These are phyloP conservation scores for Wickerhamomyces ciferrii DNA, from an alignment of 805 yeast species.

Conservation along the genomic window DNA sequence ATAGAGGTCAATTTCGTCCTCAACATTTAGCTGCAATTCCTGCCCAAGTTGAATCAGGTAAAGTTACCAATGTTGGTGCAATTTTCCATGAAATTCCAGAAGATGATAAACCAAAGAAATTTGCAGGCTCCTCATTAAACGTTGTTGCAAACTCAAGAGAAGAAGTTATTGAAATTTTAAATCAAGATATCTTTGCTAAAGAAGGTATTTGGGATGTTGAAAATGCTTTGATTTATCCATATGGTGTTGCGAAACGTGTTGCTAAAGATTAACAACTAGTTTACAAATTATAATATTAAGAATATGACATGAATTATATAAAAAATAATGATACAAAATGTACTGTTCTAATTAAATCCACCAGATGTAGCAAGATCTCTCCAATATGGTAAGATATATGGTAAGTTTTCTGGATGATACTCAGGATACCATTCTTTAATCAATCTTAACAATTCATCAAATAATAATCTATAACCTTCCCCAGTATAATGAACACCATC, in stretches of 20 bases:
- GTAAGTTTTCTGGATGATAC: slow-evolving; percentile 34
- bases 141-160: slow-evolving; percentile 60
- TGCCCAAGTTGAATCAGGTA: slow-evolving; percentile 33
- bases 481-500: slow-evolving; percentile 64
- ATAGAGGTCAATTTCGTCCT: slow-evolving; percentile 47
- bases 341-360: too few relatives aligned
- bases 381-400: slow-evolving; percentile 35
- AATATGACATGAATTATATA: too few relatives aligned
- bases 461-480: slow-evolving; percentile 45
- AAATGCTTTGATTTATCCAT: slow-evolving; percentile 53
- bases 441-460: slow-evolving; percentile 32
- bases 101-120: slow-evolving; percentile 37
- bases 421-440: slow-evolving; percentile 44
- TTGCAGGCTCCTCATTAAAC: slow-evolving; percentile 67
- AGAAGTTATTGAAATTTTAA: slow-evolving; percentile 59
- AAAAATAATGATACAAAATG: too few relatives aligned
- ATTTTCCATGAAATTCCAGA: slow-evolving; percentile 38
- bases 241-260: slow-evolving; percentile 39
- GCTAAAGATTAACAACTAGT: slow-evolving; percentile 21
- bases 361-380: slow-evolving; percentile 20
- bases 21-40: slow-evolving; percentile 49
- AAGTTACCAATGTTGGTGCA: slow-evolving; percentile 46
- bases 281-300: background rate
- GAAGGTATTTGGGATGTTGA: slow-evolving; percentile 76
- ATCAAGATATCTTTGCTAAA: slow-evolving; percentile 55